Conservation (phyloP, 176 grass and related monocot species). For the Puya raimondii region DNA sequence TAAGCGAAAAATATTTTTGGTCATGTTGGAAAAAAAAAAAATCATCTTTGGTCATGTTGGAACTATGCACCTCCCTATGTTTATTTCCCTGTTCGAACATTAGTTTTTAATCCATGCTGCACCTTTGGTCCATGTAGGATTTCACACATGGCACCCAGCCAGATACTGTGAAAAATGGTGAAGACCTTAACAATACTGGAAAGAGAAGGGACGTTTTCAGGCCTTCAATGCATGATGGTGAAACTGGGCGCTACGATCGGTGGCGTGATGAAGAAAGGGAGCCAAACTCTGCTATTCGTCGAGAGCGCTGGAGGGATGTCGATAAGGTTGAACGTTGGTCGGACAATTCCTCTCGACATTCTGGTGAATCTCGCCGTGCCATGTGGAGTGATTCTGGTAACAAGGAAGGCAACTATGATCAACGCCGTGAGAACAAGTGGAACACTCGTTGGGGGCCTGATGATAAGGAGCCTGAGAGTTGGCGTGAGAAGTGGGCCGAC, state of each 20-base stretch:
- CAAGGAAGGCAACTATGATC: conserved; percentile 57
- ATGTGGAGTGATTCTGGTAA: conserved; percentile 53
- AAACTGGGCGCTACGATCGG: conserved; percentile 56
- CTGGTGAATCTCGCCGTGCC: conserved; percentile 48
- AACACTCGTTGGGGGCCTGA: conserved; percentile 63
- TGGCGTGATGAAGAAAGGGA: conserved; percentile 98
- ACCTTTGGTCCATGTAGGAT: conserved; percentile 45
- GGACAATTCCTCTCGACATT: conserved; percentile 45
- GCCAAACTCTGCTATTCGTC: conserved; percentile 59
- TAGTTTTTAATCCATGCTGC: background rate
- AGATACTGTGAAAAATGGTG: conserved; percentile 50
- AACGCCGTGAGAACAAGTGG: conserved; percentile 85
- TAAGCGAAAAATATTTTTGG: background rate
- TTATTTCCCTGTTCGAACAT: background rate
- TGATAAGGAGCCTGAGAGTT: conserved; percentile 72
- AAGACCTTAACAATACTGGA: conserved; percentile 26
- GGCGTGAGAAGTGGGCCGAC: conserved; percentile 61
- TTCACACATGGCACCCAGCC: conserved; percentile 29
- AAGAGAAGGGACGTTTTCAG: conserved; percentile 74
- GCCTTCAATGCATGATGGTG: conserved; percentile 47
- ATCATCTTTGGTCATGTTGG: background rate
- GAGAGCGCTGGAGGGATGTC: conserved; percentile 59
- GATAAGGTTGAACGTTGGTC: conserved; percentile 69
- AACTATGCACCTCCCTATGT: background rate
- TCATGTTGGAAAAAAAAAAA: background rate